Percentiles rank a stretch among this genome's conserved stretches.
phyloP scores from a whole-genome alignment of 768 basidiomycete genomes.

The Rhodotorula kratochvilovae region DNA sequence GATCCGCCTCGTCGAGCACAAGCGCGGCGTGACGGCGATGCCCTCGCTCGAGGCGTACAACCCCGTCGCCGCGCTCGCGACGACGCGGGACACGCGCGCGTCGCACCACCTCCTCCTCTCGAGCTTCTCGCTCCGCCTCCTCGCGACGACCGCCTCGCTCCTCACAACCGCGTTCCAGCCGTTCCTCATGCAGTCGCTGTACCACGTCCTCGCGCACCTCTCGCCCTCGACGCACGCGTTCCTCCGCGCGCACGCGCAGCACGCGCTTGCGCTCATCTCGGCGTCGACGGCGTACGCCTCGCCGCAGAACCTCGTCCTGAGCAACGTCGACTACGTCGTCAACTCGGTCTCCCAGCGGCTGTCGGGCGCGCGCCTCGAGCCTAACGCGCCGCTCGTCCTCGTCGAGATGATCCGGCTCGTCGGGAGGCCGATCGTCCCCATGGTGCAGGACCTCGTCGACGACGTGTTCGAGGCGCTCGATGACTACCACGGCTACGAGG shows the following conservation, averaged over 20 bases:
- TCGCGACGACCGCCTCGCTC: constrained; percentile 67
- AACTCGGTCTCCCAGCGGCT: constrained; percentile 82
- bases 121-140: constrained; percentile 65
- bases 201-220: constrained; percentile 79
- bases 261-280: constrained; percentile 67
- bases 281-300: constrained; percentile 80
- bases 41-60: constrained; percentile 20
- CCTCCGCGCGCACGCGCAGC: constrained; percentile 69
- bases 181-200: constrained; percentile 70
- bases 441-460: constrained; percentile 89
- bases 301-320: constrained; percentile 75
- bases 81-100: background rate
- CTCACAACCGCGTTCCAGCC: constrained; percentile 67
- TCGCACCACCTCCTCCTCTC: constrained; percentile 66
- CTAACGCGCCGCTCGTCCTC: constrained; percentile 83
- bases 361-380: constrained; percentile 67
- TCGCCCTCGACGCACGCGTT: constrained; percentile 62
- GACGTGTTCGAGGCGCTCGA: constrained; percentile 96
- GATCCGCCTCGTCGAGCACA: constrained; percentile 31
- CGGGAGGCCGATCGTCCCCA: constrained; percentile 77
- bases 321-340: constrained; percentile 94
- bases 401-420: constrained; percentile 78
- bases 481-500: constrained; percentile 87
- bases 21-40: background rate
- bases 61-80: constrained; percentile 4